Conservation (phyloP, 2,329 filamentous ascomycete genomes). For the Diaporthe aspalathi region DNA sequence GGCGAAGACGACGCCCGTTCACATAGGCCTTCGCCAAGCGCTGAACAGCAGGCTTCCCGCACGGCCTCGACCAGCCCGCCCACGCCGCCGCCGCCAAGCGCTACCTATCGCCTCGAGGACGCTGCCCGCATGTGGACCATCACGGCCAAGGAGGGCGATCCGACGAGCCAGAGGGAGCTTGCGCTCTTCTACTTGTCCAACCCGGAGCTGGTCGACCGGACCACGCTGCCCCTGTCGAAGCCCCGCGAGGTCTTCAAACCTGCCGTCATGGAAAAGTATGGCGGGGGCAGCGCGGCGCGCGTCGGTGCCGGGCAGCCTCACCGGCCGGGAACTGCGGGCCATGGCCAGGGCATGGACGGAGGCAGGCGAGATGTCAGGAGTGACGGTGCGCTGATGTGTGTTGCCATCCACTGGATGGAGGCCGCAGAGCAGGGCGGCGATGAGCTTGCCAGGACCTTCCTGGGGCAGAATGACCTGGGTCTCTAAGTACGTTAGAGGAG, state of each 20-base stretch:
- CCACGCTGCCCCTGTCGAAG: conserved; percentile 85
- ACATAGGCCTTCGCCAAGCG: conserved; percentile 35
- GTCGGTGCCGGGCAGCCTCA: conserved; percentile 39
- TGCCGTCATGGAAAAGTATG: conserved; percentile 80
- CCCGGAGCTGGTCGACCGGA: conserved; percentile 83
- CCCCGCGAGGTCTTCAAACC: conserved; percentile 92
- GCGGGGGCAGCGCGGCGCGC: conserved; percentile 50
- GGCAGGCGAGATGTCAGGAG: conserved; percentile 65
- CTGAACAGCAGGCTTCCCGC: conserved; percentile 37
- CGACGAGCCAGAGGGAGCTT: conserved; percentile 90
- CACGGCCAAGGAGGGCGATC: conserved; percentile 90
- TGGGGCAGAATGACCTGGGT: conserved; percentile 67
- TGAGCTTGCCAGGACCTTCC: conserved; percentile 82
- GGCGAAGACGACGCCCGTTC: conserved; percentile 45
- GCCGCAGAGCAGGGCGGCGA: conserved; percentile 88
- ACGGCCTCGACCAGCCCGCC: conserved; percentile 52
- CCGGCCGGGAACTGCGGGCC: conserved; percentile 39
- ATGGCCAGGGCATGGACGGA: conserved; percentile 43
- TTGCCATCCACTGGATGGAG: conserved; percentile 98
- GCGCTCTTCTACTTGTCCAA: conserved; percentile 94
- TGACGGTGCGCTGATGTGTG: conserved; percentile 90
- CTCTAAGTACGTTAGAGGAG: conserved; percentile 20
- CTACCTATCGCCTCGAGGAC: conserved; percentile 79
- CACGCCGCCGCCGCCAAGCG: conserved; percentile 61
- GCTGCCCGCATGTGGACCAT: conserved; percentile 92